Evolutionary conservation across 345 rosid genomes (phyloP).

Genomic region (Eucalyptus viminalis): DNA sequence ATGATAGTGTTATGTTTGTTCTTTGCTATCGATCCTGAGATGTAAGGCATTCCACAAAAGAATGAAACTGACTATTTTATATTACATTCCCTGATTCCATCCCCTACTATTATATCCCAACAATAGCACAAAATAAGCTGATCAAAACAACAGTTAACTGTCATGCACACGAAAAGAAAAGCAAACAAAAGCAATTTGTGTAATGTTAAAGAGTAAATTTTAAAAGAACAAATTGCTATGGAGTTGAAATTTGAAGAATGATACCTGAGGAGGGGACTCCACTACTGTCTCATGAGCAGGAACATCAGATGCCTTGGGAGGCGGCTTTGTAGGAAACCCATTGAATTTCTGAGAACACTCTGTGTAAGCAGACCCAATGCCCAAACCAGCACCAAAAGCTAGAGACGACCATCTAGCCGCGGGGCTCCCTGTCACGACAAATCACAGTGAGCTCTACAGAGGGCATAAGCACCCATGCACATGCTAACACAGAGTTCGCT

Average conservation of each 20-base stretch:
- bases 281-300: conserved; percentile 39
- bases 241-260: not conserved
- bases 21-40: not conserved
- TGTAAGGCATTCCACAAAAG: not conserved
- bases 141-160: not conserved
- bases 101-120: not conserved
- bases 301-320: conserved; percentile 26
- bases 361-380: conserved; percentile 81
- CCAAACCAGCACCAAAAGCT: conserved; percentile 92
- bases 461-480: not conserved
- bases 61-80: not conserved
- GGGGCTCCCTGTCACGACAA: conserved; percentile 52
- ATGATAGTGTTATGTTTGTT: not conserved
- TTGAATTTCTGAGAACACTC: conserved; percentile 60
- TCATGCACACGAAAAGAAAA: not conserved
- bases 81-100: not conserved
- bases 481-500: not conserved
- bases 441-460: not conserved
- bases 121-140: not conserved
- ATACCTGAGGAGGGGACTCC: not conserved
- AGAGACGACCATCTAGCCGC: conserved; percentile 78
- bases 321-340: conserved; percentile 31
- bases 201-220: not conserved
- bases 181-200: not conserved
- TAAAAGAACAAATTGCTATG: not conserved